A percentile compares a stretch with the other conserved stretches of the same genome.
Evolutionary conservation across 2,329 filamentous ascomycete genomes (phyloP).

Genomic region (Chaetomium strumarium): DNA sequence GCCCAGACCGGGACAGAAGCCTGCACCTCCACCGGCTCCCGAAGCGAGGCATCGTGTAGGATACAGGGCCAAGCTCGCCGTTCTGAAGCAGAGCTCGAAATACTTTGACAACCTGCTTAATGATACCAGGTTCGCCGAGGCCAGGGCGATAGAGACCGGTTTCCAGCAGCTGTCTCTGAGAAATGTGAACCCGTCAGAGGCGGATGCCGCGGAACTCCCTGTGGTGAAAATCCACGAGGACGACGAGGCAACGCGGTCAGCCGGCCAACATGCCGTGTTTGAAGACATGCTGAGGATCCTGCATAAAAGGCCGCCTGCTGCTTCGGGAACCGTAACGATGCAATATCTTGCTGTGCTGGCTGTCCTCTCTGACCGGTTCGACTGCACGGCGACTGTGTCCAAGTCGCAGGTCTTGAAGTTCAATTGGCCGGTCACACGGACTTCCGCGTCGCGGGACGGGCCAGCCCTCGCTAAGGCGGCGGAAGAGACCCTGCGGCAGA

Average conservation of each 20-base stretch:
- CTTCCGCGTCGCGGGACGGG: conserved; percentile 30
- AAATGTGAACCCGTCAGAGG: conserved; percentile 42
- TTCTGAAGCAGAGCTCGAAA: conserved; percentile 55
- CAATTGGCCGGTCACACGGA: conserved; percentile 45
- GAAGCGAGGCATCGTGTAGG: conserved; percentile 37
- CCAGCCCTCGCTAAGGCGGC: conserved; percentile 35
- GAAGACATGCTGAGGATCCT: conserved; percentile 62
- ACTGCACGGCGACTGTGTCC: conserved; percentile 52
- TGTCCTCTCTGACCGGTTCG: conserved; percentile 68
- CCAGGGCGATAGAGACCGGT: conserved; percentile 45
- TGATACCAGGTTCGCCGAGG: conserved; percentile 58
- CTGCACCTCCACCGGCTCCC: conserved; percentile 7
- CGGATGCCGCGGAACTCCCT: conserved; percentile 49
- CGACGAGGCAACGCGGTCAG: conserved; percentile 58
- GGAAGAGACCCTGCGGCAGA: conserved; percentile 64
- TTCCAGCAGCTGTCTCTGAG: conserved; percentile 45
- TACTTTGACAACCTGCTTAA: conserved; percentile 66
- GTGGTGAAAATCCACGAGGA: conserved; percentile 60
- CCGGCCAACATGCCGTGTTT: conserved; percentile 56
- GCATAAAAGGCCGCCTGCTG: conserved; percentile 48
- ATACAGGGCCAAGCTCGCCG: conserved; percentile 55
- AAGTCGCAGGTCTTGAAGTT: conserved; percentile 48
- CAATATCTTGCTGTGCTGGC: conserved; percentile 61
- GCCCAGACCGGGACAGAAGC: conserved; percentile 23
- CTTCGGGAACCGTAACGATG: conserved; percentile 45